These are phyloP conservation scores for Scytalidium sp. DNA, from an alignment of 2,329 filamentous ascomycete genomes.

Conservation along the genomic window DNA sequence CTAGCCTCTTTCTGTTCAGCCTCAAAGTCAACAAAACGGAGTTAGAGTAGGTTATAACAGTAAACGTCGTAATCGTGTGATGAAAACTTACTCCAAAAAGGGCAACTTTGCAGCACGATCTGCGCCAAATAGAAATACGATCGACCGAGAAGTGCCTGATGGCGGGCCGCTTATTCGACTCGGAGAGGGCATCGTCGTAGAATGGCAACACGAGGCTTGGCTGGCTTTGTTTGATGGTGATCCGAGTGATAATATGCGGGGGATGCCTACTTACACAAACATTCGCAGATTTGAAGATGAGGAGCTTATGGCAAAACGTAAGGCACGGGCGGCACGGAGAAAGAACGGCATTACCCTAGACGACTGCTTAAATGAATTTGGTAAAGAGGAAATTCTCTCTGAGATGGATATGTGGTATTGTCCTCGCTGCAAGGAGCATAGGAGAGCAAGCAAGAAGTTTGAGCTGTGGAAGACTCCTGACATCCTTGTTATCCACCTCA, in stretches of 20 bases:
- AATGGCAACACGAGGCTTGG: slow-evolving; percentile 73
- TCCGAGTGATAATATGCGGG: slow-evolving; percentile 48
- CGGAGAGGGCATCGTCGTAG: slow-evolving; percentile 81
- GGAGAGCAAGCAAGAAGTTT: slow-evolving; percentile 91
- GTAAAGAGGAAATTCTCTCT: slow-evolving; percentile 88
- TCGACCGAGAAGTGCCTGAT: slow-evolving; percentile 29
- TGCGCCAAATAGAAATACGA: slow-evolving; percentile 9
- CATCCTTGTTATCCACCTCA: slow-evolving; percentile 91
- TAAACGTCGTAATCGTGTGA: slow-evolving; percentile 22
- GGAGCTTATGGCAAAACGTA: slow-evolving; percentile 61
- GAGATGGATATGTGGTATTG: slow-evolving; percentile 98
- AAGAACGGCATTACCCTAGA: slow-evolving; percentile 79
- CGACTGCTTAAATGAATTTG: slow-evolving; percentile 91
- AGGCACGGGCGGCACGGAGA: slow-evolving; percentile 60
- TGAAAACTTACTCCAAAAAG: slow-evolving; percentile 36
- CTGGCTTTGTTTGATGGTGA: slow-evolving; percentile 62
- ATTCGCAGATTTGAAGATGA: slow-evolving; percentile 51
- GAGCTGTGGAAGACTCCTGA: slow-evolving; percentile 97
- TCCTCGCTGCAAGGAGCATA: slow-evolving; percentile 89
- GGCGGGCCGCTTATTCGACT: slow-evolving; percentile 70
- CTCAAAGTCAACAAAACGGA: slow-evolving; percentile 17
- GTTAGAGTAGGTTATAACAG: slow-evolving; percentile 26
- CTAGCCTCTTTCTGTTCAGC: slow-evolving; percentile 29
- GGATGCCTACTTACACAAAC: slow-evolving; percentile 54
- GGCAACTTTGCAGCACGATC: slow-evolving; percentile 23